Evolutionary conservation across 1,139 yeast species (phyloP).

Genomic region (Scheffersomyces insectosa): DNA sequence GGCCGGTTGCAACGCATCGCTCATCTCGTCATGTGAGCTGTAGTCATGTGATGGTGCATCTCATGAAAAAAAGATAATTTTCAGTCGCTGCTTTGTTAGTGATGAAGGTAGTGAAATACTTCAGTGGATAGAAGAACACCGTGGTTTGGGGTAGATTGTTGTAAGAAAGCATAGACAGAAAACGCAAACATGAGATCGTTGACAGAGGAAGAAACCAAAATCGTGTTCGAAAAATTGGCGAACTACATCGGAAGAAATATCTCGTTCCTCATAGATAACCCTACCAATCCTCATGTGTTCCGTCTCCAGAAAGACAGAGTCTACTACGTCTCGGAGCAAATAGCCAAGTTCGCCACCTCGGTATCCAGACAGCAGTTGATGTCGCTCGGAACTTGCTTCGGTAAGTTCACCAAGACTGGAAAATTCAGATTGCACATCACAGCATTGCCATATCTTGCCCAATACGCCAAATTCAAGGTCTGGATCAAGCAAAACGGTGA

Average conservation of each 20-base stretch:
- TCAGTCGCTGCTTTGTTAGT: no score
- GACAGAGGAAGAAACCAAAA: conserved; percentile 96
- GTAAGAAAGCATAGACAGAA: no score
- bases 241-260: conserved; percentile 95
- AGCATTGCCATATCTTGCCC: conserved; percentile 77
- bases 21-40: no score
- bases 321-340: conserved; percentile 81
- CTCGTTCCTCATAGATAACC: conserved; percentile 80
- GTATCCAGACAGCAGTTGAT: conserved; percentile 86
- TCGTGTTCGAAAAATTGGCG: conserved; percentile 93
- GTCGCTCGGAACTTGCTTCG: conserved; percentile 92
- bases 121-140: no score
- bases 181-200: conserved; percentile 72
- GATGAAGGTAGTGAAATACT: no score
- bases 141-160: no score
- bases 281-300: conserved; percentile 91
- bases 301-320: conserved; percentile 95
- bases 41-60: no score
- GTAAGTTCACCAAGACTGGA: conserved; percentile 97
- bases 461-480: conserved; percentile 87
- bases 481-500: conserved; percentile 98
- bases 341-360: conserved; percentile 86
- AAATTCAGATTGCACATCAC: conserved; percentile 94
- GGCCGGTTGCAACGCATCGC: no score
- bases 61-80: no score